A percentile compares a stretch with the other conserved stretches of the same genome.
Conservation (phyloP, 805 yeast genomes). For the Candida insectalens region DNA sequence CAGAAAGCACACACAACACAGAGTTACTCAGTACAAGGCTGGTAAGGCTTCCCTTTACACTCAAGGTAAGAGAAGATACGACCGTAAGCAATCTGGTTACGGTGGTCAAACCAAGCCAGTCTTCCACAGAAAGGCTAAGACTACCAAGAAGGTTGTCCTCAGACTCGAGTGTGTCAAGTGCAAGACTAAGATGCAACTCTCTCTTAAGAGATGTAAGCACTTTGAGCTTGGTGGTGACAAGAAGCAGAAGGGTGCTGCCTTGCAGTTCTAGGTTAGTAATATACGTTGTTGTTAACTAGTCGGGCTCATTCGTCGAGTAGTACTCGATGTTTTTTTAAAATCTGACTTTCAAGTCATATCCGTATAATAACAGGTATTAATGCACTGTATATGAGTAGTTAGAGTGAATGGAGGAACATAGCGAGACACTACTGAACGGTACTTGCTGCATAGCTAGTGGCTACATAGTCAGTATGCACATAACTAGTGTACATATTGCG, state of each 20-base stretch:
- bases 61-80: conserved; percentile 99
- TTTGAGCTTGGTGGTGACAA: conserved; percentile 99
- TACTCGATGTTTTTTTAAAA: no score
- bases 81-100: conserved; percentile 99
- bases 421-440: no score
- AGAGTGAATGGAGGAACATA: no score
- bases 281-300: no score
- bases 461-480: no score
- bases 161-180: conserved; percentile 98
- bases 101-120: conserved; percentile 99
- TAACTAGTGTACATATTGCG: no score
- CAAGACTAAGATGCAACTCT: conserved; percentile 97
- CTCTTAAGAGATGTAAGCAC: conserved; percentile 99
- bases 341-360: no score
- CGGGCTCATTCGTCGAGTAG: no score
- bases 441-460: no score
- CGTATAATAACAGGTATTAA: no score
- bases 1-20: conserved; percentile 99
- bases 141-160: conserved; percentile 99
- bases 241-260: conserved; percentile 99
- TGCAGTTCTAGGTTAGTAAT: conserved; percentile 71
- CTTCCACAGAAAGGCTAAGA: conserved; percentile 99
- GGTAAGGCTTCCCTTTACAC: conserved; percentile 99
- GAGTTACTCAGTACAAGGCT: conserved; percentile 99
- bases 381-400: no score